Conservation (phyloP, 371 early-diverging fungal genomes). For the Entomophthora muscae region DNA sequence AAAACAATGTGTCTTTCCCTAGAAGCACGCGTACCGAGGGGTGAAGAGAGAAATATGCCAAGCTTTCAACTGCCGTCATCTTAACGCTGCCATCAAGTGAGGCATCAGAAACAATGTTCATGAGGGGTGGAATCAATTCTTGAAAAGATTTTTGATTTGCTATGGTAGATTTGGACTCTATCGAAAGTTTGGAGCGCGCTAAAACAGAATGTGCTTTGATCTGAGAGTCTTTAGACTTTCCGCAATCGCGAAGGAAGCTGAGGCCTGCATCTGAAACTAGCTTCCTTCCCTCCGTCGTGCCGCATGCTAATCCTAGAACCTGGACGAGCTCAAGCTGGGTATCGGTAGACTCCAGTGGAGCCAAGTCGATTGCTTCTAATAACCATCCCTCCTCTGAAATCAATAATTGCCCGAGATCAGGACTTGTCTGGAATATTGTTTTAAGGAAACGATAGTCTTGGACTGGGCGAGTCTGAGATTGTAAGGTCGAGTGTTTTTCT, state of each 20-base stretch:
- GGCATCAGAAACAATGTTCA: neutral
- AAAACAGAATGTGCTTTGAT: neutral
- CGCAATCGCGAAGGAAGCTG: neutral
- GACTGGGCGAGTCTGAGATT: neutral
- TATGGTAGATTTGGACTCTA: neutral
- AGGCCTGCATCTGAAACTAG: neutral
- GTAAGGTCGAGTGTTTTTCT: neutral
- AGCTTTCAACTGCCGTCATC: slow-evolving; percentile 1
- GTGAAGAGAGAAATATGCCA: neutral
- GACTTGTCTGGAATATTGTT: neutral
- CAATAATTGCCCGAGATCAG: neutral
- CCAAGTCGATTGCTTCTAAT: neutral
- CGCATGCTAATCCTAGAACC: neutral
- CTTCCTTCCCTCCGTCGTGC: neutral
- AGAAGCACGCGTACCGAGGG: neutral
- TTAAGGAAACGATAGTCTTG: neutral
- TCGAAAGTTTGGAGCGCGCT: neutral
- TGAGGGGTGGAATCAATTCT: neutral
- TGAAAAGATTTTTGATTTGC: neutral
- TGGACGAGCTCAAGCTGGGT: neutral
- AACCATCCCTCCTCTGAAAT: neutral
- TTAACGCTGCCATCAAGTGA: neutral
- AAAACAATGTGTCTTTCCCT: neutral
- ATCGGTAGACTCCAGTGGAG: neutral
- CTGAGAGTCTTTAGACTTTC: neutral